Percentiles rank a stretch among this genome's conserved stretches.
These are phyloP conservation scores for Clarireedia paspali DNA, from an alignment of 2,329 filamentous ascomycete species.

Conservation along the genomic window DNA sequence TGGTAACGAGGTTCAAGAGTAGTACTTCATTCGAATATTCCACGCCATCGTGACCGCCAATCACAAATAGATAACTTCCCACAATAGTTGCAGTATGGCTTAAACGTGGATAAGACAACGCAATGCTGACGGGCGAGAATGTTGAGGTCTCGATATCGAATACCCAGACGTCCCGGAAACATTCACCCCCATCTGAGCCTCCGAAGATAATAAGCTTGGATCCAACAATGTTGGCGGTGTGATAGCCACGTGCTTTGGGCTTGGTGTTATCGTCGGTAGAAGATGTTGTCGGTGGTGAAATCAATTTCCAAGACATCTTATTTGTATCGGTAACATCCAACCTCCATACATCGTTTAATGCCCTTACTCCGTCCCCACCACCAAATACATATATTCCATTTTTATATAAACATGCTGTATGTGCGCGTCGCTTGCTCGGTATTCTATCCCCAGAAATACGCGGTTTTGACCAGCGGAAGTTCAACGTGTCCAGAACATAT, in stretches of 20 bases:
- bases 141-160: slow-evolving; percentile 57
- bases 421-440: slow-evolving; percentile 56
- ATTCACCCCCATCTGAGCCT: slow-evolving; percentile 62
- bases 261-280: slow-evolving; percentile 40
- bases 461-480: slow-evolving; percentile 58
- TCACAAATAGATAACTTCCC: slow-evolving; percentile 61
- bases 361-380: slow-evolving; percentile 61
- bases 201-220: slow-evolving; percentile 66
- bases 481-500: slow-evolving; percentile 64
- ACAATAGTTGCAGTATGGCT: slow-evolving; percentile 64
- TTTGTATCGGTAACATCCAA: slow-evolving; percentile 58
- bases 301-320: slow-evolving; percentile 62
- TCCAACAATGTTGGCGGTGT: slow-evolving; percentile 67
- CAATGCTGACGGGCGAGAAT: slow-evolving; percentile 53
- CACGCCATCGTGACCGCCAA: slow-evolving; percentile 62
- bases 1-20: slow-evolving; percentile 61
- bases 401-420: slow-evolving; percentile 65
- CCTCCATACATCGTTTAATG: slow-evolving; percentile 66
- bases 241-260: slow-evolving; percentile 60
- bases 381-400: slow-evolving; percentile 67
- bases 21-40: slow-evolving; percentile 64
- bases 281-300: slow-evolving; percentile 36
- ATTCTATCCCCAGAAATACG: slow-evolving; percentile 47
- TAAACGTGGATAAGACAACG: slow-evolving; percentile 54
- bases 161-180: slow-evolving; percentile 67